These are phyloP conservation scores for Hura crepitans DNA, from an alignment of 441 rosid species.

Conservation along the genomic window DNA sequence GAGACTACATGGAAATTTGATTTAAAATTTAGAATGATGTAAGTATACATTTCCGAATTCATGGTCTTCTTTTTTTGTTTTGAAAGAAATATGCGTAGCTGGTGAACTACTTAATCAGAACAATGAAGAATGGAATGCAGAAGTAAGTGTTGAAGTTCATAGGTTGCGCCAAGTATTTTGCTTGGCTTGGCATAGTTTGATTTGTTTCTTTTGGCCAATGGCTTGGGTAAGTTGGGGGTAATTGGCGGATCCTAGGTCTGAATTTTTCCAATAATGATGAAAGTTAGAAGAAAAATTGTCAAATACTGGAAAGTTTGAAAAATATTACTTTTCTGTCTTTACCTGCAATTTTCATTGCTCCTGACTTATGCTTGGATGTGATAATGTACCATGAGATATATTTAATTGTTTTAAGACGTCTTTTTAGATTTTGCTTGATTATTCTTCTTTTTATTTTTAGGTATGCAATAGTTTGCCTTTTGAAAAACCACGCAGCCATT, in stretches of 20 bases:
- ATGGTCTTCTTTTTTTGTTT: neutral
- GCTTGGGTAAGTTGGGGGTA: neutral
- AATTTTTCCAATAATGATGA: neutral
- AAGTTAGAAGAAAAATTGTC: neutral
- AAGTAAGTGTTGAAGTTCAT: neutral
- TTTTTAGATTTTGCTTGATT: neutral
- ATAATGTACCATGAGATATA: neutral
- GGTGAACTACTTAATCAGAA: neutral
- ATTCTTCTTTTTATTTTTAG: conserved; percentile 32
- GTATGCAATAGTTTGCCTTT: conserved; percentile 75
- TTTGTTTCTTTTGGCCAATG: neutral
- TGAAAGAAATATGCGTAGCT: neutral
- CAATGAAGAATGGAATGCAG: neutral
- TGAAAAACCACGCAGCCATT: conserved; percentile 66
- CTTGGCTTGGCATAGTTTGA: neutral
- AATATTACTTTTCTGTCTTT: neutral
- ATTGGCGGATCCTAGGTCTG: neutral
- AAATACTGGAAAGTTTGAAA: neutral
- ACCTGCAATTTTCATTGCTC: neutral
- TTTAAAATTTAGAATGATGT: neutral
- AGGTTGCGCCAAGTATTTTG: neutral
- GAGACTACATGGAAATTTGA: neutral
- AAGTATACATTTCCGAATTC: neutral
- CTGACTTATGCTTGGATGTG: neutral
- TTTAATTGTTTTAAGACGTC: neutral